Evolutionary conservation across 345 rosid species (phyloP).

Genomic region (Citrus australasica): DNA sequence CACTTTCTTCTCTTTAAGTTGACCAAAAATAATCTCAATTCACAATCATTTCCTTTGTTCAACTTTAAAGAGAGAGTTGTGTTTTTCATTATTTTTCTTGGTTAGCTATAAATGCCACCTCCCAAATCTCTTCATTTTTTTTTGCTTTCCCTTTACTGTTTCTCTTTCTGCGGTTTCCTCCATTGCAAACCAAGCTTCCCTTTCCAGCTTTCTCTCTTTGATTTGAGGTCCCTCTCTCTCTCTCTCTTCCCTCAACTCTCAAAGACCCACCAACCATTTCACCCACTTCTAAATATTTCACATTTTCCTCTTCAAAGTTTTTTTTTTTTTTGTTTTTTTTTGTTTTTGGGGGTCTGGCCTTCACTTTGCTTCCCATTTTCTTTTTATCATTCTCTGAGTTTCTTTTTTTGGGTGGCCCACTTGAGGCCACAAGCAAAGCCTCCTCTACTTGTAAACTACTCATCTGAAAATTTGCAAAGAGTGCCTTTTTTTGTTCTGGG

Average conservation of each 20-base stretch:
- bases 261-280: slow-evolving; percentile 54
- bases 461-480: slow-evolving; percentile 17
- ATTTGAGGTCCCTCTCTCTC: slow-evolving; percentile 24
- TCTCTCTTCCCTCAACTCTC: slow-evolving; percentile 8
- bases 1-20: slow-evolving; percentile 13
- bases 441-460: slow-evolving; percentile 38
- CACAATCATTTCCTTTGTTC: background rate
- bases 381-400: slow-evolving; percentile 16
- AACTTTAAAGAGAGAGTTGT: background rate
- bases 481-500: slow-evolving; percentile 16
- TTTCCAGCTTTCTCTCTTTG: slow-evolving; percentile 42
- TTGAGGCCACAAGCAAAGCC: slow-evolving; percentile 10
- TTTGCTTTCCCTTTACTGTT: slow-evolving; percentile 47
- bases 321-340: slow-evolving; percentile 40
- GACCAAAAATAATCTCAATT: background rate
- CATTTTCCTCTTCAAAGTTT: slow-evolving; percentile 30
- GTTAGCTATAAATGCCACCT: slow-evolving; percentile 44
- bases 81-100: slow-evolving; percentile 3
- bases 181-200: slow-evolving; percentile 84
- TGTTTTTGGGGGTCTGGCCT: slow-evolving; percentile 8
- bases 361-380: slow-evolving; percentile 24
- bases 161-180: slow-evolving; percentile 60
- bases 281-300: slow-evolving; percentile 18
- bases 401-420: slow-evolving; percentile 23
- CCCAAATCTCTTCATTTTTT: slow-evolving; percentile 13